Conservation (phyloP, 371 early-diverging fungal species). For the Apophysomyces trapeziformis region DNA sequence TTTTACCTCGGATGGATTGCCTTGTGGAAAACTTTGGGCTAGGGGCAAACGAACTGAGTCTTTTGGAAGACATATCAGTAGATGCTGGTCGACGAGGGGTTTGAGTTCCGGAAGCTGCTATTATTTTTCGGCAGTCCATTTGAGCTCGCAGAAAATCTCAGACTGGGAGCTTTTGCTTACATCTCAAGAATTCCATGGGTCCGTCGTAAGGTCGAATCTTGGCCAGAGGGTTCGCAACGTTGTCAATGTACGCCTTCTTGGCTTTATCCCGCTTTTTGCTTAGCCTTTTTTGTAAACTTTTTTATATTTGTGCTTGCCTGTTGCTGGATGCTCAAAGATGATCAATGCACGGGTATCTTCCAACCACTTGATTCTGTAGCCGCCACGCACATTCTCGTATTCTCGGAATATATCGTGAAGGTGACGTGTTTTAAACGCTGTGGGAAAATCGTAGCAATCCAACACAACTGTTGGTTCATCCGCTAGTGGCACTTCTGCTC, state of each 20-base stretch:
- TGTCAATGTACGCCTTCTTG: slow-evolving; percentile 52
- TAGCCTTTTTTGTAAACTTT: not conserved
- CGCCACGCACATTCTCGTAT: slow-evolving; percentile 62
- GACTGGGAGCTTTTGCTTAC: slow-evolving; percentile 21
- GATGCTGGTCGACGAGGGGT: slow-evolving; percentile 22
- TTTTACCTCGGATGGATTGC: slow-evolving; percentile 4
- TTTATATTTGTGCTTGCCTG: slow-evolving; percentile 48
- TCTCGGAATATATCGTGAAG: slow-evolving; percentile 58
- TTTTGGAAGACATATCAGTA: slow-evolving; percentile 11
- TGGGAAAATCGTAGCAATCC: slow-evolving; percentile 59
- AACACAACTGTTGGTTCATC: slow-evolving; percentile 52
- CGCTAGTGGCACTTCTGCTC: slow-evolving; percentile 41
- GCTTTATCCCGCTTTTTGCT: slow-evolving; percentile 25
- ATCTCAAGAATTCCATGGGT: slow-evolving; percentile 24
- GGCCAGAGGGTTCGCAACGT: slow-evolving; percentile 30
- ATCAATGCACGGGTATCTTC: slow-evolving; percentile 73
- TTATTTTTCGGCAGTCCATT: slow-evolving; percentile 5
- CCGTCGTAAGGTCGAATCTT: slow-evolving; percentile 40
- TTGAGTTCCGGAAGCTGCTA: slow-evolving; percentile 16
- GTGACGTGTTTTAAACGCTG: slow-evolving; percentile 55
- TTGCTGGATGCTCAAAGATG: slow-evolving; percentile 68
- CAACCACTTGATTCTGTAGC: slow-evolving; percentile 77
- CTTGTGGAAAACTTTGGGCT: slow-evolving; percentile 5
- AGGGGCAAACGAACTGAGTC: not conserved
- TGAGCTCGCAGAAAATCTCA: slow-evolving; percentile 10